These are phyloP conservation scores for Vanilla planifolia DNA, from an alignment of 106 monocot genomes.

Conservation along the genomic window DNA sequence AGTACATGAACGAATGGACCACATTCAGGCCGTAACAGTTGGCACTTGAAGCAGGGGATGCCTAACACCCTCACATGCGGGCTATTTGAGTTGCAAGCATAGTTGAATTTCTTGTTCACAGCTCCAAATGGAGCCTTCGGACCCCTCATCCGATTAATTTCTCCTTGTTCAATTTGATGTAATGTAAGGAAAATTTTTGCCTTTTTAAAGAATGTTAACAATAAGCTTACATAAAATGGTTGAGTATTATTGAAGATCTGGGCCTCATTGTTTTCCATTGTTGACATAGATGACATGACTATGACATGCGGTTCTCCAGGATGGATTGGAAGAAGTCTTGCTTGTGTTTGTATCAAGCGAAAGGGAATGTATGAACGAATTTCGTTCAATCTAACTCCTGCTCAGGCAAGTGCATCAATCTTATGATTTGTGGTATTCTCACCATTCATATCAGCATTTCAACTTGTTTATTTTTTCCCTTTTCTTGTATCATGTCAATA, in stretches of 20 bases:
- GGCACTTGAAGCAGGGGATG: no score
- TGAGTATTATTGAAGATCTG: neutral
- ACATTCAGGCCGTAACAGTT: no score
- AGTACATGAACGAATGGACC: no score
- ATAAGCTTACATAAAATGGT: neutral
- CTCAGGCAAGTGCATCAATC: slow-evolving; percentile 31
- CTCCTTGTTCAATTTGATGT: no score
- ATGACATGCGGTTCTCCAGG: slow-evolving; percentile 64
- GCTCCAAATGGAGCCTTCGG: no score
- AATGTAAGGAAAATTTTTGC: neutral
- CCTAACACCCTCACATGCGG: no score
- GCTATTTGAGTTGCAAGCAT: no score
- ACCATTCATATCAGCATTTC: neutral
- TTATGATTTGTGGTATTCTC: neutral
- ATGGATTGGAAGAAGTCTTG: slow-evolving; percentile 80
- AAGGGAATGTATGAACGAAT: slow-evolving; percentile 64
- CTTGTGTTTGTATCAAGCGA: slow-evolving; percentile 77
- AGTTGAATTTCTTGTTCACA: no score
- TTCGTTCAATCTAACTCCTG: slow-evolving; percentile 53
- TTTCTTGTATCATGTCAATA: neutral
- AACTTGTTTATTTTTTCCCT: neutral
- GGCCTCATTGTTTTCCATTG: neutral
- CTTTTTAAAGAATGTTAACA: neutral
- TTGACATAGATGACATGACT: slow-evolving; percentile 48
- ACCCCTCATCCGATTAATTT: no score